Conservation (phyloP, 2,329 filamentous ascomycete species). For the Intubia oerlemansii region DNA sequence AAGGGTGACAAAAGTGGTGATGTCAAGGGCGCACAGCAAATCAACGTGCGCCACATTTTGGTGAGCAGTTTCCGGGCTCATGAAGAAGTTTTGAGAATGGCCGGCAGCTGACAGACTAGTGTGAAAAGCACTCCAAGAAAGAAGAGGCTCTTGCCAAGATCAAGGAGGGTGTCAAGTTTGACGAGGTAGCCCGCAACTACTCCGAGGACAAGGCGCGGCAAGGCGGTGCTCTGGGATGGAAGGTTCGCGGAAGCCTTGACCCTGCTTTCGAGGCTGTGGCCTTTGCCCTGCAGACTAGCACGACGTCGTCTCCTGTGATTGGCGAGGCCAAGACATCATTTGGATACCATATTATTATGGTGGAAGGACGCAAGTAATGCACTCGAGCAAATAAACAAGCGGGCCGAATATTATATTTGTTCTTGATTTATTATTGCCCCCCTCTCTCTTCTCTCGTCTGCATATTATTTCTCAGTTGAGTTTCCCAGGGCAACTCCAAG, state of each 20-base stretch:
- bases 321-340: constrained; percentile 53
- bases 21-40: constrained; percentile 14
- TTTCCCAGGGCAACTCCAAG: no score
- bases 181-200: constrained; percentile 50
- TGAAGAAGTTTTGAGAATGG: no score
- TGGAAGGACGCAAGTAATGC: constrained; percentile 31
- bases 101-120: constrained; percentile 21
- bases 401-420: no score
- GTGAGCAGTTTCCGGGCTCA: no score
- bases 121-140: constrained; percentile 58
- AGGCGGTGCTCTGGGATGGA: constrained; percentile 53
- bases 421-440: no score
- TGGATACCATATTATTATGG: constrained; percentile 68
- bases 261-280: constrained; percentile 52
- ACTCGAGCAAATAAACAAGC: no score
- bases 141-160: constrained; percentile 54
- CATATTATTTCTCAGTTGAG: no score
- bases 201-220: constrained; percentile 59
- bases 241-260: constrained; percentile 44
- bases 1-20: constrained; percentile 5
- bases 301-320: constrained; percentile 39
- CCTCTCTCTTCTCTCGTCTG: no score
- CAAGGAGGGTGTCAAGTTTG: constrained; percentile 45
- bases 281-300: constrained; percentile 45
- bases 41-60: constrained; percentile 57